A percentile compares a stretch with the other conserved stretches of the same genome.
Evolutionary conservation across 1,139 yeast genomes (phyloP).

Genomic region (Lodderomyces pseudojiufengensis): DNA sequence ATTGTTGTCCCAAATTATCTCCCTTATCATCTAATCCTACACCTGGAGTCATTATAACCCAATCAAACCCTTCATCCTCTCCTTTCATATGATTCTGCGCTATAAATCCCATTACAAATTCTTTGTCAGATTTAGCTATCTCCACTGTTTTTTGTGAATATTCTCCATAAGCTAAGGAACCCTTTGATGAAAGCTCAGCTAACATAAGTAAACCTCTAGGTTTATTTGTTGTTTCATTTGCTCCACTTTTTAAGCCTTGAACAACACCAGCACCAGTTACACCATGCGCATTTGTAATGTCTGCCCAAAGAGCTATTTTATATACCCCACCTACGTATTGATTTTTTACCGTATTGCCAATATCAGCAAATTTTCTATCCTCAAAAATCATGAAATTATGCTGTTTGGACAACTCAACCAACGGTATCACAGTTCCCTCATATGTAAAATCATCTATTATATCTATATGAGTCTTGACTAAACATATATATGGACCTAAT

Average conservation of each 20-base stretch:
- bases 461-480: conserved; percentile 93
- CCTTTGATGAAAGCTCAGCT: conserved; percentile 92
- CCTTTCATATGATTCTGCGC: conserved; percentile 91
- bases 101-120: conserved; percentile 93
- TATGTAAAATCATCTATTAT: conserved; percentile 83
- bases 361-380: conserved; percentile 97
- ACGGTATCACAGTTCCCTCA: conserved; percentile 73
- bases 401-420: conserved; percentile 64
- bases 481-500: conserved; percentile 87
- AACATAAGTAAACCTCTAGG: conserved; percentile 92
- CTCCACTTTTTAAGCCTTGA: conserved; percentile 81
- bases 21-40: conserved; percentile 97
- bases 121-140: conserved; percentile 81
- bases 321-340: conserved; percentile 91
- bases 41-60: conserved; percentile 97
- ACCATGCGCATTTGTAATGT: conserved; percentile 96
- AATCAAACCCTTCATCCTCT: conserved; percentile 78
- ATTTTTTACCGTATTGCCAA: conserved; percentile 95
- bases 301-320: conserved; percentile 90
- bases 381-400: conserved; percentile 88
- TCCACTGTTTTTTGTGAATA: conserved; percentile 85
- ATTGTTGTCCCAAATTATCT: conserved; percentile 96
- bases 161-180: conserved; percentile 88
- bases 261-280: conserved; percentile 96
- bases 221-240: conserved; percentile 61